Base-by-base conservation (phyloP, 1,139 yeast species). In the Candida gigantensis region DNA sequence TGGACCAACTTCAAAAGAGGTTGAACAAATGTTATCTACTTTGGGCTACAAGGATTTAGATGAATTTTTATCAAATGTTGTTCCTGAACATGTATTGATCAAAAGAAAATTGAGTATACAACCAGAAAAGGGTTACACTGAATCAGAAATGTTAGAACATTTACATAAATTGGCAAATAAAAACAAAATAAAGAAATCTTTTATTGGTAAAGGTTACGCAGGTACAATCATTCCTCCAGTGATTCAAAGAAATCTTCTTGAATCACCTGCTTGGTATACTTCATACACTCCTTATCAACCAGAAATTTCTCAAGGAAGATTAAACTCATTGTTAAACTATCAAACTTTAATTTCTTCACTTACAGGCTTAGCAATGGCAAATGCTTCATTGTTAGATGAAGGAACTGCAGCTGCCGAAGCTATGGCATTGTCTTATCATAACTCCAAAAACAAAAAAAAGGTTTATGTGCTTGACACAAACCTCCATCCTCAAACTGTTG, bases 341-440 rank as follows among this genome's bases (percentile, higher is more conserved):
- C 98, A 92, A 65, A 92, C 98, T 18, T 72, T 90, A 60, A 75
- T 92, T 14, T 68, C 89, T 29, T 96, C 94, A 40, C 73, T 92
- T 51, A 92, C 98, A 3, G 97, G 97, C 1, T 74, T 92, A 65
- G 84, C 88, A 23, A 80, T 92, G 58, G 92, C 97, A 40, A 92
- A 92, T 58, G 95, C 97, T 2, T 90, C 97, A 3, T 70, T 92
- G 41, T 74, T 92, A 50, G 98, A 92, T 61, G 98, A 92, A 67
- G 97, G 95, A 37, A 86, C 97, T 10, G 97, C 98, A 18, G 98
- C 97, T 13, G 96, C 95, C 32, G 98, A 92, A 65, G 97, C 97
- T 28, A 85, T 92, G 94, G 74, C 90, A 34, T 70, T 92, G 72
- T 76, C 95, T 1, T 88, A 71, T 66, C 82, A 84, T 53, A 71